Percentiles rank a stretch among this genome's conserved stretches.
phyloP scores from a whole-genome alignment of 2,329 filamentous ascomycete genomes.

The Thermoascus crustaceus region DNA sequence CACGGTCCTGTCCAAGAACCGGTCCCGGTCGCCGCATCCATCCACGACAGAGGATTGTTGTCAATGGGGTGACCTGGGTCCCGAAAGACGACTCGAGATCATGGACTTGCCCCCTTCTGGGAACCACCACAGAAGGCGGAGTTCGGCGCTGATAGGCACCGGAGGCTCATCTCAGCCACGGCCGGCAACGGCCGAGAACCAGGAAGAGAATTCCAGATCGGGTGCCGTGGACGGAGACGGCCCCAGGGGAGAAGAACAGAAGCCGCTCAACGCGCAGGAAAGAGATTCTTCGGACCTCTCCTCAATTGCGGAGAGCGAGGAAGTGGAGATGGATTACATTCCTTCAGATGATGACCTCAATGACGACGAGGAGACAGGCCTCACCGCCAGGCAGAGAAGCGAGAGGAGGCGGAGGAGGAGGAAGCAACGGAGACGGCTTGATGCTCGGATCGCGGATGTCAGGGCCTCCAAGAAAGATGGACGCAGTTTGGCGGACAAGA shows the following conservation, averaged over 20 bases:
- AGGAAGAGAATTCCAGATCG: conserved; percentile 22
- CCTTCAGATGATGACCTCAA: conserved; percentile 65
- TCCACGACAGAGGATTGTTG: no score
- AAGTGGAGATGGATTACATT: conserved; percentile 51
- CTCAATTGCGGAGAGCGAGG: conserved; percentile 40
- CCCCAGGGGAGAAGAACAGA: conserved; percentile 27
- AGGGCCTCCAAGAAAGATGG: conserved; percentile 58
- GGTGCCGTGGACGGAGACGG: conserved; percentile 14
- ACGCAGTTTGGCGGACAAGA: conserved; percentile 66
- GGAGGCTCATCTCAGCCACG: conserved; percentile 45
- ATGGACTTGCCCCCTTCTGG: conserved; percentile 28
- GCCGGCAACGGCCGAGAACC: conserved; percentile 23
- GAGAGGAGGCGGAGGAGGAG: conserved; percentile 58
- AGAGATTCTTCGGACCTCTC: conserved; percentile 34
- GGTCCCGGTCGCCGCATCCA: no score
- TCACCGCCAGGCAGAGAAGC: conserved; percentile 64
- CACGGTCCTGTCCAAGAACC: no score
- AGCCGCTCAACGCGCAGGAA: conserved; percentile 25
- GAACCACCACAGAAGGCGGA: conserved; percentile 32
- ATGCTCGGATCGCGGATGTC: conserved; percentile 58
- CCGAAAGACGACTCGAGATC: no score
- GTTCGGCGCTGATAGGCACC: conserved; percentile 30
- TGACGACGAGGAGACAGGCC: conserved; percentile 82
- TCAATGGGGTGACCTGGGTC: background rate
- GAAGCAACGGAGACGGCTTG: conserved; percentile 58